phyloP scores from a whole-genome alignment of 208 protist species.

The Baffinella frigidus region DNA sequence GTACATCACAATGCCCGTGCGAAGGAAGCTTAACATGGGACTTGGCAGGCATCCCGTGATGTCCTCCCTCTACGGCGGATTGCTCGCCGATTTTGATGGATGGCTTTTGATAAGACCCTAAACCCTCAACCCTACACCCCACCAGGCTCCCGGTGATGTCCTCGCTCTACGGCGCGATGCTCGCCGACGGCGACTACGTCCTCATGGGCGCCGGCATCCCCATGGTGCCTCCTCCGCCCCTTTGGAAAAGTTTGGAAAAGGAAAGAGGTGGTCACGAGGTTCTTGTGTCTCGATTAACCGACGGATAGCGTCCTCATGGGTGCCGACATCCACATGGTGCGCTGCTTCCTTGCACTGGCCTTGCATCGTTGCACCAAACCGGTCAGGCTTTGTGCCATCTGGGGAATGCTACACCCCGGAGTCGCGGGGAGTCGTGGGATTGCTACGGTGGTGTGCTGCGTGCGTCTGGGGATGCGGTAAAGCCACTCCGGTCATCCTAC shows the following conservation, averaged over 20 bases:
- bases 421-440: too few species aligned
- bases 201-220: conserved; percentile 56
- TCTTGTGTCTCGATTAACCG: neutral
- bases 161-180: conserved; percentile 54
- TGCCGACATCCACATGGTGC: neutral
- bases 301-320: neutral
- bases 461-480: too few species aligned
- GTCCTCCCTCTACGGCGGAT: too few species aligned
- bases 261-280: too few species aligned
- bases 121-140: too few species aligned
- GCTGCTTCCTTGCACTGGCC: neutral
- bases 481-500: too few species aligned
- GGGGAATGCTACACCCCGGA: neutral
- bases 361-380: neutral
- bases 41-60: too few species aligned
- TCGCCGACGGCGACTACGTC: conserved; percentile 55
- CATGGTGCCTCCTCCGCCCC: neutral
- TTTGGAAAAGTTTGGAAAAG: neutral
- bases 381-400: neutral
- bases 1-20: too few species aligned
- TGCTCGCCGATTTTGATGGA: too few species aligned
- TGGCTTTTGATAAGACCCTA: too few species aligned
- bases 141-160: neutral
- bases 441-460: too few species aligned
- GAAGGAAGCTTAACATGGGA: too few species aligned